These are phyloP conservation scores for Immersiella caudata DNA, from an alignment of 495 filamentous ascomycete genomes.

Conservation along the genomic window DNA sequence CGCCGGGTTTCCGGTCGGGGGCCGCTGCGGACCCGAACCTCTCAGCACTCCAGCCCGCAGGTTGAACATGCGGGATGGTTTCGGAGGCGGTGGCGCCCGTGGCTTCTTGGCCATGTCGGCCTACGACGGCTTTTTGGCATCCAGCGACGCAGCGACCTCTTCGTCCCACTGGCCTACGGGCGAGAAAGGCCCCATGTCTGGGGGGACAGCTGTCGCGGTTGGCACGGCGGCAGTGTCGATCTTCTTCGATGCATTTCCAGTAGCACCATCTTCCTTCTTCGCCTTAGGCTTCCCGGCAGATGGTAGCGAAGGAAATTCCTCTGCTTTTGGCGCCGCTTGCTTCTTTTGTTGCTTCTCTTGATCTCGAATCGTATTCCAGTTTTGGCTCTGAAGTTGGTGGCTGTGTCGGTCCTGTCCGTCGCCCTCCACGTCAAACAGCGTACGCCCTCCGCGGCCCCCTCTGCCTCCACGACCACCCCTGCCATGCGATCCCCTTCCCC, in stretches of 20 bases:
- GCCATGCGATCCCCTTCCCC: conserved; percentile 33
- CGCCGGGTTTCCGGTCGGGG: no score
- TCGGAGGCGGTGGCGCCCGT: no score
- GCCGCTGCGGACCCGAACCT: no score
- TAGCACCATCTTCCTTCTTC: background rate
- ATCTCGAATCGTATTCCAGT: conserved; percentile 16
- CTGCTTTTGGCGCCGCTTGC: conserved; percentile 25
- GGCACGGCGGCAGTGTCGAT: conserved; percentile 3
- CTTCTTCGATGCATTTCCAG: conserved; percentile 3
- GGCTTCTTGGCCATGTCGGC: no score
- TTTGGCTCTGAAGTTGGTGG: conserved; percentile 2
- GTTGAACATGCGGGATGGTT: no score
- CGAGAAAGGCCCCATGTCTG: conserved; percentile 28
- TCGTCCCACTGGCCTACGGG: conserved; percentile 52
- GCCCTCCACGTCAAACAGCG: conserved; percentile 26
- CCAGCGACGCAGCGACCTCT: conserved; percentile 46
- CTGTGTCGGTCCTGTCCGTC: conserved; percentile 9
- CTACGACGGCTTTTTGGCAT: conserved; percentile 28
- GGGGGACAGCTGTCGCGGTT: background rate
- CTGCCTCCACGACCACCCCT: conserved; percentile 34
- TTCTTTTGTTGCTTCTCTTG: conserved; percentile 27
- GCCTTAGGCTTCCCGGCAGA: conserved; percentile 34
- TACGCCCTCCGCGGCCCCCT: conserved; percentile 11
- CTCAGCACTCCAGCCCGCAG: no score
- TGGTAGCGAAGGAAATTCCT: conserved; percentile 51